Evolutionary conservation across 257 asterid genomes (phyloP), one percentile per base, ranked within the genome.

Genomic region (Echium plantagineum): DNA sequence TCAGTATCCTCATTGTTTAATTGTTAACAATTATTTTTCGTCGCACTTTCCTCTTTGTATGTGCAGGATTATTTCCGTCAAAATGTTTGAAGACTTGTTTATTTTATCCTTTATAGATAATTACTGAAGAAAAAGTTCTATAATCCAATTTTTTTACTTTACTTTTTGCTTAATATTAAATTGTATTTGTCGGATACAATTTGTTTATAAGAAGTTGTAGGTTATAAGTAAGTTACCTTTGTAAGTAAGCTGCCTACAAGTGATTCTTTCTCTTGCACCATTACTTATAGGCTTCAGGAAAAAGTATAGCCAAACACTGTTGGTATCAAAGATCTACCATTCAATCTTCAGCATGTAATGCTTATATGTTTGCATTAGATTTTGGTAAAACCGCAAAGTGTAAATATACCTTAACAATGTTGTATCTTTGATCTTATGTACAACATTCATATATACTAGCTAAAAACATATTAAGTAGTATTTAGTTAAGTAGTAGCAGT

Each of bases 1-100:
- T 57, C 87, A 78, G 98, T 88, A 91, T 85, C 94, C 93, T 78
- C 61, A 32, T 60, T 63, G 54, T 46, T 69, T 51, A 54, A 17
- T 67, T 61, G 57, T 46, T 28, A 49, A 22, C 19, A 54, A 55
- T 68, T 53, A n/a, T 71, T 68, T 68, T 47, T 30, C 60, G 12
- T 64, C 49, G 17, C 17, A 42, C 31, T 18, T 59, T 21, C 35
- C 18, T 62, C 51, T 57, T 51, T 60, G 47, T 7, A 52, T 52
- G 22, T 42, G 49, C 49, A 42, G 49, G 49, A 12, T 42, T 42
- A 42, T 42, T 10, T 42, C 17, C 12, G 49, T 42, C 17, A 42
- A 42, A 0, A 12, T 42, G 17, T 42, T 42, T 12, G 49, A 4
- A 42, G 15, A 9, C 48, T 8, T 42, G 15, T 42, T 42, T 6